Conservation (phyloP, 768 basidiomycete genomes). For the Naganishia kalamii region DNA sequence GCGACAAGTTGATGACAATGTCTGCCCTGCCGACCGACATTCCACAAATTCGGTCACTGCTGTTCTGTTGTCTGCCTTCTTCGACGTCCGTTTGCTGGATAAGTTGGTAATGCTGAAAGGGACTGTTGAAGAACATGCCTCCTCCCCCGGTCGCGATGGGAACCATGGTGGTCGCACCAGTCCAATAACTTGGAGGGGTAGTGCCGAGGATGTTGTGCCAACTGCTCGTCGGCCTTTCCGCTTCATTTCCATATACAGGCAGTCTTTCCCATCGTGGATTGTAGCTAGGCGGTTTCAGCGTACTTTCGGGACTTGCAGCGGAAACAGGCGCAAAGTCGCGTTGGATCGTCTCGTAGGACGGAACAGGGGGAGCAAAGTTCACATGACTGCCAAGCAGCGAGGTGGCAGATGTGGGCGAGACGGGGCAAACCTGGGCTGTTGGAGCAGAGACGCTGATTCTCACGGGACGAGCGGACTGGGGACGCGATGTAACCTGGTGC, state of each 20-base stretch:
- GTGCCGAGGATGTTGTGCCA: background rate
- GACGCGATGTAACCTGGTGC: background rate
- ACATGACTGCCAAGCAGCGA: background rate
- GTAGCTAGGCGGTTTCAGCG: slow-evolving; percentile 1
- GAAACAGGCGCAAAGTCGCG: background rate
- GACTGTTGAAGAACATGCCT: slow-evolving; percentile 9
- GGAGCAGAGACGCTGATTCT: background rate
- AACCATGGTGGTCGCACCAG: background rate
- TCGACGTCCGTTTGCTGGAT: background rate
- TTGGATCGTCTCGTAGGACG: slow-evolving; percentile 8
- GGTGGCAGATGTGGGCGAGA: background rate
- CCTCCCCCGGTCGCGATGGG: background rate
- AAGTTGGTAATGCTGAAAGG: slow-evolving; percentile 1
- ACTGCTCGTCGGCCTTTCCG: background rate
- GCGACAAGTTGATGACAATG: slow-evolving; percentile 10
- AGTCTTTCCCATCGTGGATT: slow-evolving; percentile 8
- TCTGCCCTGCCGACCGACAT: background rate
- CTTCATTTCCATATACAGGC: background rate
- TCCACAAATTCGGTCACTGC: background rate
- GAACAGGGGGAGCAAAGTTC: background rate
- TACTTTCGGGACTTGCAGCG: background rate
- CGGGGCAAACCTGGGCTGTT: background rate
- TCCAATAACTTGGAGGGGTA: background rate
- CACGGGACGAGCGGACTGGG: background rate
- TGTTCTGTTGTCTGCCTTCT: background rate